phyloP scores from a whole-genome alignment of 345 rosid species.

The Euphorbia lathyris region DNA sequence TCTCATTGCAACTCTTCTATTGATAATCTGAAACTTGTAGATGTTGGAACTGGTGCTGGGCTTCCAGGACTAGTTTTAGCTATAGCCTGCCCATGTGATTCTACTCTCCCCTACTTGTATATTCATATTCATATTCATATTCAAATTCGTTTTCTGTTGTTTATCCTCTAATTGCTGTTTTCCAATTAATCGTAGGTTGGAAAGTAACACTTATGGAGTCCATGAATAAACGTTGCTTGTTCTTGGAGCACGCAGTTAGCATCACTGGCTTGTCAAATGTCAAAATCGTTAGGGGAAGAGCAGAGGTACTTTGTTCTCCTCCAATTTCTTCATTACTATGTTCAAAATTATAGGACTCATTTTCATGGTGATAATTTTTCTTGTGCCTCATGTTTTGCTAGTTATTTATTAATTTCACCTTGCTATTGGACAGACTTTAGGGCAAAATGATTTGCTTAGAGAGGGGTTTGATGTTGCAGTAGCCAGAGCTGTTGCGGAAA shows the following conservation, averaged over 20 bases:
- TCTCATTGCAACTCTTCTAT: constrained; percentile 35
- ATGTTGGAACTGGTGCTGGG: constrained; percentile 88
- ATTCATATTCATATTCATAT: neutral
- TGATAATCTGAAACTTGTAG: constrained; percentile 50
- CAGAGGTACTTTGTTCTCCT: constrained; percentile 52
- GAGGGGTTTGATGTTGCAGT: constrained; percentile 86
- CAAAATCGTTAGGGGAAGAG: constrained; percentile 74
- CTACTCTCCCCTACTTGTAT: neutral
- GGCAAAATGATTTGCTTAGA: constrained; percentile 55
- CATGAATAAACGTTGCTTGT: constrained; percentile 74
- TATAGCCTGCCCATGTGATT: constrained; percentile 66
- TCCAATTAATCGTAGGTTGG: constrained; percentile 51
- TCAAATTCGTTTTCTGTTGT: neutral
- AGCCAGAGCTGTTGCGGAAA: constrained; percentile 96
- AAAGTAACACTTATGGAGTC: constrained; percentile 84
- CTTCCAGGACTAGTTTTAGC: constrained; percentile 91
- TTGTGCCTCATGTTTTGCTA: neutral
- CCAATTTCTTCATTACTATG: too few relatives aligned
- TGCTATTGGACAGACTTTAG: constrained; percentile 64
- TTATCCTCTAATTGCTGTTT: neutral
- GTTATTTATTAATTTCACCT: constrained; percentile 5
- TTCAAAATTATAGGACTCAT: neutral
- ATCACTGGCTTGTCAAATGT: constrained; percentile 67
- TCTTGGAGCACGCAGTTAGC: constrained; percentile 75
- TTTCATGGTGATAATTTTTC: neutral